Conservation (phyloP, 345 rosid species). For the Boechera retrofracta region DNA sequence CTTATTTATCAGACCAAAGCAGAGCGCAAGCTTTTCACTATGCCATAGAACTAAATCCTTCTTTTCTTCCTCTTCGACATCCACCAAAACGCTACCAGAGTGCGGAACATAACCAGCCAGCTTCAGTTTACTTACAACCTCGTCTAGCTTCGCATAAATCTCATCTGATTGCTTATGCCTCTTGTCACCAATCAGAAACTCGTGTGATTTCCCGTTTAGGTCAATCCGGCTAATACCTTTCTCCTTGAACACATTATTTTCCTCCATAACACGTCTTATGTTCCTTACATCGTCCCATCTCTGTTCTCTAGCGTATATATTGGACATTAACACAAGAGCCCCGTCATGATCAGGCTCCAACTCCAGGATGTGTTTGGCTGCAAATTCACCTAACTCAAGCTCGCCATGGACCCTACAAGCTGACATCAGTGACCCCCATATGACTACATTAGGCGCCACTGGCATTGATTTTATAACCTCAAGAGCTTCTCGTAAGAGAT, state of each 20-base stretch:
- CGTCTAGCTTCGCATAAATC: conserved; percentile 53
- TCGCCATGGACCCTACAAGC: conserved; percentile 61
- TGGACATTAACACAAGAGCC: conserved; percentile 67
- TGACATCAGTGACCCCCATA: conserved; percentile 78
- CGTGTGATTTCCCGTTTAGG: conserved; percentile 54
- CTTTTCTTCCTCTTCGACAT: conserved; percentile 53
- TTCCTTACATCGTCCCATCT: conserved; percentile 69
- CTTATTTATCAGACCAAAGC: conserved; percentile 26
- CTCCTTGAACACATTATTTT: conserved; percentile 57
- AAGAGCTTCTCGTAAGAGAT: conserved; percentile 54
- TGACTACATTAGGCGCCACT: conserved; percentile 56
- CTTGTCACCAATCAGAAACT: conserved; percentile 61
- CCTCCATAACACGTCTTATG: conserved; percentile 59
- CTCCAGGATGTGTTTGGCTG: conserved; percentile 60
- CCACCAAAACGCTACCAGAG: conserved; percentile 48
- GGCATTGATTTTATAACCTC: conserved; percentile 61
- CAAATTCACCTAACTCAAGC: conserved; percentile 61
- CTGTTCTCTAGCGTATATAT: conserved; percentile 67
- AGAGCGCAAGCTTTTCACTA: conserved; percentile 36
- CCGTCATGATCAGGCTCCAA: conserved; percentile 69
- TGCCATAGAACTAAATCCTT: conserved; percentile 46
- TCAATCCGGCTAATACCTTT: conserved; percentile 72
- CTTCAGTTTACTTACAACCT: conserved; percentile 38
- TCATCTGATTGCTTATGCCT: conserved; percentile 49
- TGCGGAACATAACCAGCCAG: conserved; percentile 29